phyloP scores from a whole-genome alignment of 352 stramenopile genomes.

The Thalassiosira mediterranea region DNA sequence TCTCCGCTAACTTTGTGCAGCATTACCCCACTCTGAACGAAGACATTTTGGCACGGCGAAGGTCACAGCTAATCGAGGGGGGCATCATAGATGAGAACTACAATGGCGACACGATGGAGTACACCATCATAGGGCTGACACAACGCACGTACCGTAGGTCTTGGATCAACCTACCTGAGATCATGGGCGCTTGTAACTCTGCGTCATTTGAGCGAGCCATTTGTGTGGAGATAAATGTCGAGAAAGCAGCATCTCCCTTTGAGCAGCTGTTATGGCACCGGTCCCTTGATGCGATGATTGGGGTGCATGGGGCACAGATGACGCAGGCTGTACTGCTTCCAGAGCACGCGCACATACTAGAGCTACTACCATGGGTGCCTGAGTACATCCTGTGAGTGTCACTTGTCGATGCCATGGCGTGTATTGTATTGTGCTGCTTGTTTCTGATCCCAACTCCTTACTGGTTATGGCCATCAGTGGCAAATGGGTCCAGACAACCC shows the following conservation, averaged over 20 bases:
- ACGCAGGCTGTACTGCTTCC: conserved; percentile 53
- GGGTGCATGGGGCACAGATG: conserved; percentile 55
- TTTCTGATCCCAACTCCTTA: no score
- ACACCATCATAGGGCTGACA: conserved; percentile 43
- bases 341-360: conserved; percentile 39
- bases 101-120: conserved; percentile 45
- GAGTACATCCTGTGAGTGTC: conserved; percentile 42
- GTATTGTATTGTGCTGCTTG: no score
- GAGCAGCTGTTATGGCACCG: conserved; percentile 53
- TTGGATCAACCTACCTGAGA: conserved; percentile 46
- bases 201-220: conserved; percentile 14
- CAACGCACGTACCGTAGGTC: conserved; percentile 48
- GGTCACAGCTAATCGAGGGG: conserved; percentile 15
- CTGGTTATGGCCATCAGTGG: no score
- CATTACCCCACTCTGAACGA: conserved; percentile 30
- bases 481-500: conserved; percentile 22
- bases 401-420: no score
- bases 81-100: conserved; percentile 34
- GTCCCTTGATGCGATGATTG: conserved; percentile 52
- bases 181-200: conserved; percentile 42
- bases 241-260: conserved; percentile 37
- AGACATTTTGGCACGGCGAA: conserved; percentile 30
- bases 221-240: conserved; percentile 55
- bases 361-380: conserved; percentile 54
- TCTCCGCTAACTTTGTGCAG: conserved; percentile 26